phyloP scores from a whole-genome alignment of 1,139 yeast genomes.

The Scheffersomyces insectosa region DNA sequence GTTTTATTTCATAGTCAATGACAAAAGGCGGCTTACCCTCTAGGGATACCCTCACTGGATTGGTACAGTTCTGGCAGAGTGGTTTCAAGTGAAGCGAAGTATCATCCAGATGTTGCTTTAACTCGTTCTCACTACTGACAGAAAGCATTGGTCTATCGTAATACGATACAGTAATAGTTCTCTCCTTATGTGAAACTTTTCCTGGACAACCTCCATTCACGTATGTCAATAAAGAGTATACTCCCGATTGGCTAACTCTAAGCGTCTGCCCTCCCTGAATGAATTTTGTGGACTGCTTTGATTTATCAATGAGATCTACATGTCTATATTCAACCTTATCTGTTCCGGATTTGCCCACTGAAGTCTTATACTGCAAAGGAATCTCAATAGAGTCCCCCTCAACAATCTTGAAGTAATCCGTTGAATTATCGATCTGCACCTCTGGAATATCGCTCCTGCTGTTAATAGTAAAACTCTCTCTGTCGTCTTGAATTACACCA shows the following conservation, averaged over 20 bases:
- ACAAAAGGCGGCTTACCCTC: constrained; percentile 74
- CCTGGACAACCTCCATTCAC: constrained; percentile 74
- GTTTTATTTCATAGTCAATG: constrained; percentile 62
- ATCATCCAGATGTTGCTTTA: constrained; percentile 19
- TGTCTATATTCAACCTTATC: constrained; percentile 31
- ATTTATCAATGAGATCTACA: constrained; percentile 20
- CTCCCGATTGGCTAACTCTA: constrained; percentile 57
- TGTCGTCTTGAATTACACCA: constrained; percentile 43
- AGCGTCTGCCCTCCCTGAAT: constrained; percentile 40
- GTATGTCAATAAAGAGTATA: constrained; percentile 58
- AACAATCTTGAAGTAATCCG: constrained; percentile 36
- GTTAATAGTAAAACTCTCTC: constrained; percentile 40
- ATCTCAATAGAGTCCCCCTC: constrained; percentile 62
- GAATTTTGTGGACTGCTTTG: constrained; percentile 19
- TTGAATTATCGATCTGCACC: constrained; percentile 6
- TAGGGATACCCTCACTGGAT: constrained; percentile 26
- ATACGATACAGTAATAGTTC: constrained; percentile 46
- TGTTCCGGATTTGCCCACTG: constrained; percentile 23
- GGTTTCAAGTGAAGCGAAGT: constrained; percentile 26
- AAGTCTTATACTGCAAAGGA: constrained; percentile 51
- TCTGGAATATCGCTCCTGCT: constrained; percentile 22
- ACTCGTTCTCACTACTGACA: constrained; percentile 20
- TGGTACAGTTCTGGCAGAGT: constrained; percentile 34
- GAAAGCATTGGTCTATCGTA: constrained; percentile 57
- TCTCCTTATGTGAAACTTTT: constrained; percentile 30